Conservation (phyloP, 2,329 filamentous ascomycete species). For the Diaporthe velutina region DNA sequence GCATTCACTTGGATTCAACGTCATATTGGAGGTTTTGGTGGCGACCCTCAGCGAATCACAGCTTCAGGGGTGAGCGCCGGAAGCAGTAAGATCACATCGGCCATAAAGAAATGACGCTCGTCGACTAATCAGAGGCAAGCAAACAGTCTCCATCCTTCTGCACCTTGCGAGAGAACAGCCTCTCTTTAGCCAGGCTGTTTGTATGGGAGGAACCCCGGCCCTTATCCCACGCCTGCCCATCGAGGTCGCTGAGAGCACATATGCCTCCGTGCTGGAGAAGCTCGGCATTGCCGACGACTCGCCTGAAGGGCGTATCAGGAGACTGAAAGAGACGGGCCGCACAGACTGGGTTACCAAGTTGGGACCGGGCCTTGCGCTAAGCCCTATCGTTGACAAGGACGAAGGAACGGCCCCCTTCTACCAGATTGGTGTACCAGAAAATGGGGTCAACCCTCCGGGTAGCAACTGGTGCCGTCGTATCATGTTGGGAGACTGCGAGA, state of each 20-base stretch:
- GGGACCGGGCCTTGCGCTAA: background rate
- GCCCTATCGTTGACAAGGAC: background rate
- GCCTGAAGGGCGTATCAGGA: background rate
- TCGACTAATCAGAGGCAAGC: background rate
- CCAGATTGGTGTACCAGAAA: background rate
- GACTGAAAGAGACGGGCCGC: background rate
- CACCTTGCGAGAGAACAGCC: background rate
- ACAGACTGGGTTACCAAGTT: background rate
- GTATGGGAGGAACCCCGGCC: constrained; percentile 1
- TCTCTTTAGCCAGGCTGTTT: background rate
- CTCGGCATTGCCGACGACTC: background rate
- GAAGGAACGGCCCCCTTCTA: background rate
- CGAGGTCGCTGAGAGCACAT: constrained; percentile 10
- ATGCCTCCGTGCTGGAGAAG: background rate
- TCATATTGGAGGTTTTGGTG: background rate
- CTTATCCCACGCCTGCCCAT: background rate
- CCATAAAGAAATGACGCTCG: background rate
- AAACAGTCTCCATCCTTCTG: background rate
- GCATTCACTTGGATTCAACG: background rate
- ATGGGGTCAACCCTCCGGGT: background rate
- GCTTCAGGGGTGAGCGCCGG: background rate
- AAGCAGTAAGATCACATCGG: background rate
- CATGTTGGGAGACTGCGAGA: constrained; percentile 1
- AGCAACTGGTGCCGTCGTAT: background rate
- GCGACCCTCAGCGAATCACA: background rate